Evolutionary conservation across 805 yeast species (phyloP).

Genomic region (Barnettozyma sp.): DNA sequence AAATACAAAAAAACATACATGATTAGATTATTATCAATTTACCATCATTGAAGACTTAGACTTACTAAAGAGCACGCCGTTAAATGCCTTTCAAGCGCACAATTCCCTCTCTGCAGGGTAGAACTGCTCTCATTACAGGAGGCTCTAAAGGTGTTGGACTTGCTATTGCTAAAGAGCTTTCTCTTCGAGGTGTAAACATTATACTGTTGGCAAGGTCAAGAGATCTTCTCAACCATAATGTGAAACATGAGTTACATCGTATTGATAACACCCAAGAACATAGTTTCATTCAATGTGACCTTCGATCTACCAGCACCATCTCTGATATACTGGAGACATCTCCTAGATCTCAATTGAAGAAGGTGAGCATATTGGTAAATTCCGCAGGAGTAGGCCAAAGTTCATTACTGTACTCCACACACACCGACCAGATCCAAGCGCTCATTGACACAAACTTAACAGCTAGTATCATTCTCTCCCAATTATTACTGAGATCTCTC

Average conservation of each 20-base stretch:
- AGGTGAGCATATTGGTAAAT: conserved; percentile 27
- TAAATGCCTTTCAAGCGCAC: conserved; percentile 5
- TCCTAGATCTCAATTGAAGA: conserved; percentile 7
- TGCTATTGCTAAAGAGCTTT: conserved; percentile 44
- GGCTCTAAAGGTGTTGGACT: conserved; percentile 66
- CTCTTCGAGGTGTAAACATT: conserved; percentile 44
- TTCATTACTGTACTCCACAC: conserved; percentile 39
- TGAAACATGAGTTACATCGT: conserved; percentile 10
- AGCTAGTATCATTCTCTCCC: conserved; percentile 55
- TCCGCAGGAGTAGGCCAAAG: conserved; percentile 59
- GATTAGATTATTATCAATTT: no score
- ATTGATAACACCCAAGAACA: conserved; percentile 15
- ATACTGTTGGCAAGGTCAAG: conserved; percentile 46
- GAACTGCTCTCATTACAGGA: conserved; percentile 56
- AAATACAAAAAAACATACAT: no score
- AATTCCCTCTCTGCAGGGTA: conserved; percentile 15
- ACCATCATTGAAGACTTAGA: no score
- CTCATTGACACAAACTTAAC: conserved; percentile 51
- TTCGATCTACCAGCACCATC: conserved; percentile 11
- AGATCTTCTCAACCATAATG: conserved; percentile 27
- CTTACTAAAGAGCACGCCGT: no score
- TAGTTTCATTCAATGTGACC: conserved; percentile 15
- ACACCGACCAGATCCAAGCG: conserved; percentile 33
- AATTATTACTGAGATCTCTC: conserved; percentile 45
- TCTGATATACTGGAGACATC: conserved; percentile 9